Base-by-base conservation (phyloP, 2,329 filamentous ascomycete species). In the Kalmusia sp. region DNA sequence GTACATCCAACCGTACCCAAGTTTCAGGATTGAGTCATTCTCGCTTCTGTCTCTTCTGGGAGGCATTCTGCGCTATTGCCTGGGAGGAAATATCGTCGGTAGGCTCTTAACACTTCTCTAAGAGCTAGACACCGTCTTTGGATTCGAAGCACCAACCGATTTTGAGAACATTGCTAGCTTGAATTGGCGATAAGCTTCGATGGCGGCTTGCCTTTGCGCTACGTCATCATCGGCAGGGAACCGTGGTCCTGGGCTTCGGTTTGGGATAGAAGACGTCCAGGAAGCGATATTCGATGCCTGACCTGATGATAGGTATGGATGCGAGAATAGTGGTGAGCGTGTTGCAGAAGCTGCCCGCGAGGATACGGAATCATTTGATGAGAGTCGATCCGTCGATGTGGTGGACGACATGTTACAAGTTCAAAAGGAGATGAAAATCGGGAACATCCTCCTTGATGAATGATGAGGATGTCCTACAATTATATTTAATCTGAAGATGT, bases 181-280 rank as follows among this genome's bases (percentile, higher is more conserved):
- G 30, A 74, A 57, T 39, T 67, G 65, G 51, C 55, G 61, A 53
- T 74, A 74, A 15, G 69, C 71, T 62, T 73, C 67, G 41, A 74
- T 64, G 6, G 68, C 64, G 33, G 64, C 64, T 38, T 71, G 62
- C 38, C 59, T 62, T 14, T 68, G 65, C 25, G 47, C 52, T 12
- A 40, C 30, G 6, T 67, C 64, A 4, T 50, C 44, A 19, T 65
- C 52, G 12, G 64, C 58, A 4, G 56, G 7, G 17, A 49, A 38
- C 0, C 40, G 51, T 30, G 51, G 43, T 11, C 45, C 51, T 14
- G 58, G 50, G 12, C 49, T 52, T 15, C 64, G 62, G 50, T 64
- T 55, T 12, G 69, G 62, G 15, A 72, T 47, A 6, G 68, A 65
- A 7, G 58, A 56, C 14, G 69, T 65, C 71, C 71, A 73, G 40